Percentiles rank a stretch among this genome's conserved stretches.
These are phyloP conservation scores for Leccinellum albellum DNA, from an alignment of 768 basidiomycete genomes.

Conservation along the genomic window DNA sequence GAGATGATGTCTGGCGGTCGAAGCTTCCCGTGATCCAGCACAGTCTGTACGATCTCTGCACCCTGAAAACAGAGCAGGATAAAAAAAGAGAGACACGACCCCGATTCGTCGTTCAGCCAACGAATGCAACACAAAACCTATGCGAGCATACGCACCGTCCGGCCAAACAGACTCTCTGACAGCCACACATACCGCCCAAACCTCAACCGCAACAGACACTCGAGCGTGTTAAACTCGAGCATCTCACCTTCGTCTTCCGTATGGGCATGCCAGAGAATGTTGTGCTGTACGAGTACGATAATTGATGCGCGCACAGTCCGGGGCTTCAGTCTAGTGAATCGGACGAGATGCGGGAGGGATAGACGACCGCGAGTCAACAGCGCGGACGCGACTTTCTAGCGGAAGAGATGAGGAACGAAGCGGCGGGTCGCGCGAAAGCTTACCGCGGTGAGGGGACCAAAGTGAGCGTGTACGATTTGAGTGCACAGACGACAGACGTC, in stretches of 20 bases:
- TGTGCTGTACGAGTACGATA: constrained; percentile 85
- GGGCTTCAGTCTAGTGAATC: constrained; percentile 64
- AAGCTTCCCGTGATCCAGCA: constrained; percentile 86
- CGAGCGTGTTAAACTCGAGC: constrained; percentile 77
- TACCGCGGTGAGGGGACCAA: constrained; percentile 65
- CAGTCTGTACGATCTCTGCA: constrained; percentile 66
- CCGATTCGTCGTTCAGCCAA: background rate
- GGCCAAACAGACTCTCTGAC: constrained; percentile 68
- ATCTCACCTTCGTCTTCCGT: constrained; percentile 70
- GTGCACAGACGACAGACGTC: constrained; percentile 58
- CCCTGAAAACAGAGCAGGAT: constrained; percentile 44
- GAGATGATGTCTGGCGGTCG: constrained; percentile 66
- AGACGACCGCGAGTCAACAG: constrained; percentile 83
- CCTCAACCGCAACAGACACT: constrained; percentile 76
- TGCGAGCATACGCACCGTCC: constrained; percentile 46
- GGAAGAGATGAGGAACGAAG: constrained; percentile 1
- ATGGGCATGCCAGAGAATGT: constrained; percentile 81
- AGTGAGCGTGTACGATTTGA: constrained; percentile 61
- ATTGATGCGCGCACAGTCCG: constrained; percentile 67
- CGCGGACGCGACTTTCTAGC: constrained; percentile 66
- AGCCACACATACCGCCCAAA: constrained; percentile 81
- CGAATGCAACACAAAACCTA: background rate
- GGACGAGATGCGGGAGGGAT: constrained; percentile 62
- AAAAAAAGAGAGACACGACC: background rate
- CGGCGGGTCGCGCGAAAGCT: constrained; percentile 20